Base-by-base conservation (phyloP, 2,329 filamentous ascomycete species). In the Nothopassalora personata region DNA sequence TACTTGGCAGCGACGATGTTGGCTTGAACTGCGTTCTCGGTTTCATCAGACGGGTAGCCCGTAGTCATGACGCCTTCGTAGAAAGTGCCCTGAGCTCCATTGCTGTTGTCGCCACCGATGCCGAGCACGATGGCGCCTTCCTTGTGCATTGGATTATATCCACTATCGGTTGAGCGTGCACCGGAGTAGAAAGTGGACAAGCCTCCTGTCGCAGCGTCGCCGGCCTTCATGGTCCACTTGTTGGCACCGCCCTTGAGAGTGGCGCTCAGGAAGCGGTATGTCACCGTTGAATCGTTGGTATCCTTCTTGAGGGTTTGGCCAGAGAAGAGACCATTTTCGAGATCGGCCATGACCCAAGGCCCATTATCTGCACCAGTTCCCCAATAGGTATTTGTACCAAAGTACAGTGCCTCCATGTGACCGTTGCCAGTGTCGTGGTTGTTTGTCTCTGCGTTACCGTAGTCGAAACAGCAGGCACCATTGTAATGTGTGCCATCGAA, bases 341-440 rank as follows among this genome's bases (percentile, higher is more conserved):
- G 78, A 71, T 88, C 86, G 0, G 84, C 85, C 84, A 88, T 87
- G 64, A 88, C 69, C 86, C 85, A 88, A 0, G 86, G 86, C 0
- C 86, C 85, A 47, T 65, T 78, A 48, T 84, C 85, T 4, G 81
- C 57, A 8, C 86, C 85, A 7, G 70, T 72, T 18, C 85, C 85
- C 81, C 83, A 86, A 63, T 60, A 59, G 0, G 76, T 83, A 69
- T 67, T 80, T 68, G 75, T 73, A 0, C 86, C 85, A 65, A 79
- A 87, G 77, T 87, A 88, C 59, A 88, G 83, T 56, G 85, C 83
- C 68, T 88, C 86, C 85, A 88, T 88, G 66, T 87, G 84, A 15
- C 83, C 85, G 55, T 81, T 80, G 2, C 85, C 86, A 0, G 83
- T 80, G 53, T 76, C 75, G 0, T 56, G 57, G 48, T 67, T 75